A percentile compares a stretch with the other conserved stretches of the same genome.
Evolutionary conservation across 2,329 filamentous ascomycete genomes (phyloP).

Genomic region (Colletotrichum lini): DNA sequence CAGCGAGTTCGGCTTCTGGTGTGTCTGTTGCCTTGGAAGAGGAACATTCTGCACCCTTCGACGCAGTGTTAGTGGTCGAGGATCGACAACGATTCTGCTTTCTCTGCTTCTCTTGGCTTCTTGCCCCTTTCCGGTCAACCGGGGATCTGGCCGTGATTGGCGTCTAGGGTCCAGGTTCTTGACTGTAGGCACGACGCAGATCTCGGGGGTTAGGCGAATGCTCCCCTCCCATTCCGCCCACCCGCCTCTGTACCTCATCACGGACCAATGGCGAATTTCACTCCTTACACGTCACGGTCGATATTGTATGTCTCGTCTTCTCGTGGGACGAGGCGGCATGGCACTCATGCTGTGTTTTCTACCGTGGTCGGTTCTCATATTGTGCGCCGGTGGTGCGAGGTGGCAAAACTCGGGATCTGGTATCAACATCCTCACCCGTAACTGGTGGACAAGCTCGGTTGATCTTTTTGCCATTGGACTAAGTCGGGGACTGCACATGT

Average conservation of each 20-base stretch:
- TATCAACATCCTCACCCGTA: neutral
- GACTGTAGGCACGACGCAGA: neutral
- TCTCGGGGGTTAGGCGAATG: neutral
- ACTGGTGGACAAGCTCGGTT: neutral
- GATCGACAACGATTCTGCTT: neutral
- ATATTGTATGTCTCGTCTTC: too few species aligned
- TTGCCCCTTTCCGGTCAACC: neutral
- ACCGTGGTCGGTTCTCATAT: too few species aligned
- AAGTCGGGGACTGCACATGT: neutral
- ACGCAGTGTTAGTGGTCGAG: too few species aligned
- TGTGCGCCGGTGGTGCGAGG: neutral
- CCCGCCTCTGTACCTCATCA: neutral
- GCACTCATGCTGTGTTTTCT: too few species aligned
- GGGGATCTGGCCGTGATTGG: neutral
- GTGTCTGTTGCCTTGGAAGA: slow-evolving; percentile 2
- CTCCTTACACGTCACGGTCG: too few species aligned
- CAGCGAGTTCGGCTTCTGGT: neutral
- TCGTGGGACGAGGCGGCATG: too few species aligned
- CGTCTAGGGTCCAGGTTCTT: slow-evolving; percentile 10
- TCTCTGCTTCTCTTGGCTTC: neutral
- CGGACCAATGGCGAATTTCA: too few species aligned
- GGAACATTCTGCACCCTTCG: neutral
- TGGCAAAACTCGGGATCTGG: neutral
- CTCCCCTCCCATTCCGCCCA: too few species aligned
- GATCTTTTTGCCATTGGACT: neutral